Evolutionary conservation across 2,329 filamentous ascomycete species (phyloP), one percentile per base, ranked within the genome.

Genomic region (Phaeoacremonium minimum): DNA sequence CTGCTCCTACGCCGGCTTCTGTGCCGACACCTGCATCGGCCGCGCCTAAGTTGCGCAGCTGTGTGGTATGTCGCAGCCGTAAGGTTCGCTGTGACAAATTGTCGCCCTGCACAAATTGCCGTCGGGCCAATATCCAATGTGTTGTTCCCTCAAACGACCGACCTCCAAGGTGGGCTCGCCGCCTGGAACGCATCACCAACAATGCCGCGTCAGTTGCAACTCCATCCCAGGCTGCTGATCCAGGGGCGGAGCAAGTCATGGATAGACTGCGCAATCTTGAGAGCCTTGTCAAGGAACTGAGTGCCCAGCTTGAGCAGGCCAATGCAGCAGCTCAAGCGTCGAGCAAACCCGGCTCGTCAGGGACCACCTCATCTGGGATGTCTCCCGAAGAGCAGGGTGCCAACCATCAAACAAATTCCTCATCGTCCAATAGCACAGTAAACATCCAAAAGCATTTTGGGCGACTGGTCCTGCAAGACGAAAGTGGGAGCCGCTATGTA

Each of bases 41-140:
- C 16, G 30, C 29, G 42, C 47, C 30, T 30, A 66, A 71, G 45
- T 52, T 50, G 34, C 67, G 69, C 35, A 73, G 70, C 49, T 75
- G 71, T 35, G 58, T 69, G 5, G 61, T 67, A 4, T 79, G 74
- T 42, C 64, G 74, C 30, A 60, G 54, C 20, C 72, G 75, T 31
- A 78, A 78, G 45, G 74, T 79, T 5, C 70, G 72, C 30, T 80
- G 75, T 51, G 71, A 78, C 49, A 77, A 76, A 51, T 53, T 58
- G 30, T 68, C 66, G 4, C 75, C 75, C 2, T 79, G 75, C 45
- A 71, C 73, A 5, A 77, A 77, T 45, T 79, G 75, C 46, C 68
- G 67, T 8, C 64, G 67, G 5, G 73, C 67, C 9, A 64, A 67
- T 34, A 74, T 77, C 28, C 56, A 66, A 8, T 79, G 75, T 42